A percentile compares a stretch with the other conserved stretches of the same genome.
Evolutionary conservation across 495 filamentous ascomycete genomes (phyloP).

Genomic region (Platismatia glauca): DNA sequence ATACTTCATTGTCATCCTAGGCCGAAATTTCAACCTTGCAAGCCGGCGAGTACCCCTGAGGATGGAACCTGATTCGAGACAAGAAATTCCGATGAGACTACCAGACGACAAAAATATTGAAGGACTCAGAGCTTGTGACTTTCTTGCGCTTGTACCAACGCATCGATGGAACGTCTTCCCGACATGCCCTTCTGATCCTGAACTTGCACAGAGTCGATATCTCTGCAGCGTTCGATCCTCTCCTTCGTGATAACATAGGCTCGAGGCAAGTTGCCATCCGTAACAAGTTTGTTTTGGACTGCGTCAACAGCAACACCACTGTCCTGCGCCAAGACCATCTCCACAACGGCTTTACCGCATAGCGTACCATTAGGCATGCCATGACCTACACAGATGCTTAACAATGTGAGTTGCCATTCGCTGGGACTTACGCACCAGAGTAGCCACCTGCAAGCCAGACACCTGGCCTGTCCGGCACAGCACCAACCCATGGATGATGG

Average conservation of each 20-base stretch:
- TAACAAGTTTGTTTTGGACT: conserved; percentile 30
- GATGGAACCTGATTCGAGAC: too few species aligned
- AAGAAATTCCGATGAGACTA: too few species aligned
- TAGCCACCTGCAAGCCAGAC: conserved; percentile 56
- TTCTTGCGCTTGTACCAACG: neutral
- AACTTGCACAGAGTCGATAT: conserved; percentile 16
- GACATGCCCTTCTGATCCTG: conserved; percentile 10
- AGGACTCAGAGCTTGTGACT: neutral
- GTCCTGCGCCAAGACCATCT: conserved; percentile 47
- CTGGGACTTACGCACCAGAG: conserved; percentile 31
- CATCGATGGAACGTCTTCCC: neutral
- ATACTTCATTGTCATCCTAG: too few species aligned
- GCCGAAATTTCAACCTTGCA: too few species aligned
- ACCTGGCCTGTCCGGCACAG: conserved; percentile 39
- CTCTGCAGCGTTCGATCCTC: conserved; percentile 15
- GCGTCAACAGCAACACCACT: conserved; percentile 17
- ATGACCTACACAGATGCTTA: conserved; percentile 36
- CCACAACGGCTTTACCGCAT: conserved; percentile 55
- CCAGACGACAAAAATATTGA: too few species aligned
- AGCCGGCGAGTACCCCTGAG: too few species aligned
- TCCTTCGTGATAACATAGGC: conserved; percentile 17
- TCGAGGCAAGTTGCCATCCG: conserved; percentile 24
- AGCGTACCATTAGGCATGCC: conserved; percentile 74
- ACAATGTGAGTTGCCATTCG: too few species aligned
- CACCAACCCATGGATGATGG: conserved; percentile 57